phyloP scores from a whole-genome alignment of 1,284 basidiomycete species.

The Sutorius eximius region DNA sequence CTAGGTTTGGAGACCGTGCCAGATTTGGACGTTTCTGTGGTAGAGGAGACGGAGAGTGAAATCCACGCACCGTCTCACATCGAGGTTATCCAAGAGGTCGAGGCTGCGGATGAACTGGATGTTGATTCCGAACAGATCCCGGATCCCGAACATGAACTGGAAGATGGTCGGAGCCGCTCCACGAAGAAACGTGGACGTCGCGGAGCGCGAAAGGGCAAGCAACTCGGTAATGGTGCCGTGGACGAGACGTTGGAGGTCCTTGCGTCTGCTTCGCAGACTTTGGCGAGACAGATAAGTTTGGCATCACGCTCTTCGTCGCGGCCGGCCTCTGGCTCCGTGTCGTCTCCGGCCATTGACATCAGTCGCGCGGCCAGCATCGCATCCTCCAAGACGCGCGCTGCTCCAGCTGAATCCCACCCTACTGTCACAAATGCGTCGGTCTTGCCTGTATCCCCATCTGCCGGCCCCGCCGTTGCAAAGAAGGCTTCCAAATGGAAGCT shows the following conservation, averaged over 20 bases:
- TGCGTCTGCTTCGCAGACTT: constrained; percentile 75
- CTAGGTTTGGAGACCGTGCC: constrained; percentile 29
- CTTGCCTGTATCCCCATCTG: constrained; percentile 7
- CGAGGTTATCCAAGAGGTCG: constrained; percentile 33
- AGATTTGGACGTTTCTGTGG: constrained; percentile 24
- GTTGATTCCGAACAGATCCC: constrained; percentile 25
- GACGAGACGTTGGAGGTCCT: constrained; percentile 67
- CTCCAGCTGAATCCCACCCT: constrained; percentile 9
- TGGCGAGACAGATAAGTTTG: constrained; percentile 81
- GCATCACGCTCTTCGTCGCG: constrained; percentile 38
- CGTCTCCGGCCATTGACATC: constrained; percentile 26
- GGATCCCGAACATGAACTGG: constrained; percentile 37
- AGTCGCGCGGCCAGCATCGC: constrained; percentile 25
- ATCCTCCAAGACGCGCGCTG: constrained; percentile 22
- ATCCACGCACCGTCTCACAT: constrained; percentile 22
- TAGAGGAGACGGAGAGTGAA: constrained; percentile 21
- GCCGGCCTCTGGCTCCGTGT: constrained; percentile 4
- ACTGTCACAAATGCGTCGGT: constrained; percentile 5
- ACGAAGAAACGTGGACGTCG: constrained; percentile 77
- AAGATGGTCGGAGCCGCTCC: constrained; percentile 47
- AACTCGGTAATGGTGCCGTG: constrained; percentile 20
- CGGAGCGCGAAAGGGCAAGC: constrained; percentile 70
- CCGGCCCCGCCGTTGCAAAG: constrained; percentile 42
- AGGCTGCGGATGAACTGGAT: constrained; percentile 42
- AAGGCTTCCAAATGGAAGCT: constrained; percentile 81